These are phyloP conservation scores for Pholiota molesta DNA, from an alignment of 768 basidiomycete genomes.

Conservation along the genomic window DNA sequence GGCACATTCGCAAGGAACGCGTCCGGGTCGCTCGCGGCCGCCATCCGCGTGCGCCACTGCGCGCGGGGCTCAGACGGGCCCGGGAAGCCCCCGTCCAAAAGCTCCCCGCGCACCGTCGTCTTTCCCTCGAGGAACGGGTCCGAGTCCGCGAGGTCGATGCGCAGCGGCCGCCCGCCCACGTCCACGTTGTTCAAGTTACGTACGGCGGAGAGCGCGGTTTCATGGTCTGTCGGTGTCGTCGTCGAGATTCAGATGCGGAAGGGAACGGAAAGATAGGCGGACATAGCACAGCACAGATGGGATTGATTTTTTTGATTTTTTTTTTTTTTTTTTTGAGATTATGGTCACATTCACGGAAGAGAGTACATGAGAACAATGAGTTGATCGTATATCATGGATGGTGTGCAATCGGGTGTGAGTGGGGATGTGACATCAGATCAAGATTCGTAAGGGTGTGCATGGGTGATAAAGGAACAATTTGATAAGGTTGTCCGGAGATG, in stretches of 20 bases:
- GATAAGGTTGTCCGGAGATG: not conserved
- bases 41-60: conserved; percentile 57
- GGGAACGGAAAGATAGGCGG: too few species aligned
- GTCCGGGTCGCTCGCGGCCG: conserved; percentile 38
- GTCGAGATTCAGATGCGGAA: not conserved
- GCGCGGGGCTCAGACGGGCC: conserved; percentile 55
- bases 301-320: too few species aligned
- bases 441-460: not conserved
- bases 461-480: not conserved
- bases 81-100: conserved; percentile 68
- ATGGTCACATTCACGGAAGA: not conserved
- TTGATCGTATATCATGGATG: conserved; percentile 4
- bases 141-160: conserved; percentile 93
- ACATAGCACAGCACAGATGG: not conserved
- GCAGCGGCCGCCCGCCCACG: conserved; percentile 88
- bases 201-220: conserved; percentile 93
- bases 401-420: not conserved
- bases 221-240: conserved; percentile 66
- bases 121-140: conserved; percentile 92
- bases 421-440: not conserved
- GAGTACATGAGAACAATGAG: conserved; percentile 13
- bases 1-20: conserved; percentile 73
- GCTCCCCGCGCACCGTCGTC: conserved; percentile 83
- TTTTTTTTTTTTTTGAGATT: not conserved
- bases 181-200: conserved; percentile 94